Evolutionary conservation across 306 rosid genomes (phyloP).

Genomic region (Castanospermum australe): DNA sequence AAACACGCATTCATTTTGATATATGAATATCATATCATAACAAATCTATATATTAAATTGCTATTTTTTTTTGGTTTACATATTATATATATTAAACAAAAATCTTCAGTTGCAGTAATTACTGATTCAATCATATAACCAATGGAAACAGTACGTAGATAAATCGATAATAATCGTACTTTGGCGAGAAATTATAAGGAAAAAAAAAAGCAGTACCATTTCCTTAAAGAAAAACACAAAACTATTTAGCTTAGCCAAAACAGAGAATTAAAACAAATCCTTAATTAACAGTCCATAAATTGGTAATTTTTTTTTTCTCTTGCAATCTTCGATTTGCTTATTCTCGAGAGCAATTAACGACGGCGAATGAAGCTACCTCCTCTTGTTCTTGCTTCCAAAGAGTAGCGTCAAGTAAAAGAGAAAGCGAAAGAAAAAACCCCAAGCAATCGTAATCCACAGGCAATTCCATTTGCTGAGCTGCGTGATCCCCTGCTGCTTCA

Average conservation of each 20-base stretch:
- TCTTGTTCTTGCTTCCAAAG: conserved; percentile 79
- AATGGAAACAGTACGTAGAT: too few species aligned
- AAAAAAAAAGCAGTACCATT: background rate
- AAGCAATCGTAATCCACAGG: conserved; percentile 69
- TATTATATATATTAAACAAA: too few species aligned
- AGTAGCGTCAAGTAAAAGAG: conserved; percentile 65
- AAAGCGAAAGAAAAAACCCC: conserved; percentile 83
- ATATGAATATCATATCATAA: too few species aligned
- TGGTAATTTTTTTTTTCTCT: background rate
- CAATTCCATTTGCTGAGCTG: conserved; percentile 77
- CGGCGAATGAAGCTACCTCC: conserved; percentile 29
- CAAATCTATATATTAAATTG: too few species aligned
- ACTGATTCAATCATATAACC: background rate
- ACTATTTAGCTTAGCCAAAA: background rate
- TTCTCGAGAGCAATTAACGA: background rate
- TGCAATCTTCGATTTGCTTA: background rate
- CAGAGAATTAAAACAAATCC: background rate
- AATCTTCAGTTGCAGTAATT: background rate
- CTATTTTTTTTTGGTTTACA: background rate
- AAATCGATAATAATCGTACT: too few species aligned
- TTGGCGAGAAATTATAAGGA: background rate
- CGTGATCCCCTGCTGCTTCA: conserved; percentile 74
- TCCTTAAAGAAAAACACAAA: background rate
- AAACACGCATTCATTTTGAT: too few species aligned
- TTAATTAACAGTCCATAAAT: background rate